These are phyloP conservation scores for Xerocomellus chrysenteron DNA, from an alignment of 768 basidiomycete species.

Conservation along the genomic window DNA sequence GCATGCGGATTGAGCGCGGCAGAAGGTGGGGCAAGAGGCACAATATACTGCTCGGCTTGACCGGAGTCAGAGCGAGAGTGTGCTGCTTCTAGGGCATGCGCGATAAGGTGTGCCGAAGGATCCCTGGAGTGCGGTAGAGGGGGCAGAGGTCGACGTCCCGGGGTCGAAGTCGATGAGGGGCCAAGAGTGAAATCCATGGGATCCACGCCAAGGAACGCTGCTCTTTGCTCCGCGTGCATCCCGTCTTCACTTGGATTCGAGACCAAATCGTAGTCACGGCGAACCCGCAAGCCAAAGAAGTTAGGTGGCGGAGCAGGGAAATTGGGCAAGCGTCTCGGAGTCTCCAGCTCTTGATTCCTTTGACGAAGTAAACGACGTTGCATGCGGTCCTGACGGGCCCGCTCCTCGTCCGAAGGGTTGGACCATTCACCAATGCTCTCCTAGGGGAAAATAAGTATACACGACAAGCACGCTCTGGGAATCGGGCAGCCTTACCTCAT, in stretches of 20 bases:
- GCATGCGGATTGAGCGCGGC: slow-evolving; percentile 70
- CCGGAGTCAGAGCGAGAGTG: slow-evolving; percentile 57
- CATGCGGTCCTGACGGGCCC: slow-evolving; percentile 64
- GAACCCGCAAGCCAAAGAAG: slow-evolving; percentile 40
- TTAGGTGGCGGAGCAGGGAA: slow-evolving; percentile 76
- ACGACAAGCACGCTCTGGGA: not conserved
- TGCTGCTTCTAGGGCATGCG: slow-evolving; percentile 58
- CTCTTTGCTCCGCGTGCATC: slow-evolving; percentile 31
- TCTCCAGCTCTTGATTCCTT: slow-evolving; percentile 49
- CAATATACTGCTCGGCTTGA: slow-evolving; percentile 32
- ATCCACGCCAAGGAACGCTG: slow-evolving; percentile 46
- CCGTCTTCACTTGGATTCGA: slow-evolving; percentile 88
- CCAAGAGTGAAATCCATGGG: slow-evolving; percentile 46
- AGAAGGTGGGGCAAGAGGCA: slow-evolving; percentile 18
- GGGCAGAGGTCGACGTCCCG: slow-evolving; percentile 51
- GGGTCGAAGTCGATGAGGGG: slow-evolving; percentile 44
- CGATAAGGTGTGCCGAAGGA: slow-evolving; percentile 59
- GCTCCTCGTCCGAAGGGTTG: slow-evolving; percentile 88
- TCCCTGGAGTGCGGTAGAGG: slow-evolving; percentile 65
- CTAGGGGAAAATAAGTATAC: slow-evolving; percentile 15
- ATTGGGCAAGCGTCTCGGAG: slow-evolving; percentile 70
- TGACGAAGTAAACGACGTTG: slow-evolving; percentile 59
- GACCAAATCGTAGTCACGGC: slow-evolving; percentile 65
- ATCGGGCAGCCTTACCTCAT: slow-evolving; percentile 51
- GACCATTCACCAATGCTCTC: slow-evolving; percentile 89